Evolutionary conservation across 805 yeast species (phyloP), one percentile per base, ranked within the genome.

Genomic region (Monosporozyma siamensis): DNA sequence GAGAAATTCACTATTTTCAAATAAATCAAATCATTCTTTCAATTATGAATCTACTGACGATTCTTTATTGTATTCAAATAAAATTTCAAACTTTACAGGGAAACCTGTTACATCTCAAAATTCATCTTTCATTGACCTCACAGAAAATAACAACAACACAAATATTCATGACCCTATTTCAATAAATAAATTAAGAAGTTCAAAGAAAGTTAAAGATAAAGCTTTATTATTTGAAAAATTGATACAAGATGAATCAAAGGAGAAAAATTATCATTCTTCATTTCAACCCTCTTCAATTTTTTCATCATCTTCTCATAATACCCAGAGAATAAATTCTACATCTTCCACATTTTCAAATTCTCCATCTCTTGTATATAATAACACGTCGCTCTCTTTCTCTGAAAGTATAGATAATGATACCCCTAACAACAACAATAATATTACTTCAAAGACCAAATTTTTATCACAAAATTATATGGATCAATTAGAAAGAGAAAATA

Each of bases 171-270:
- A 6, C 25, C 9, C 29, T 26, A 17, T 26, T 15, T 37, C 58
- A 10, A 45, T 59, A 12, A 48, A 42, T 27, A 51, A 54, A 31
- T 44, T 61, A 26, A 56, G 61, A 44, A 47, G 49, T 18, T 58
- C 66, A 1, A 56, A 48, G 12, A 59, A 55, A 39, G 66, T 61
- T 14, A 59, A 51, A 29, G 64, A 61, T 34, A 61, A 60, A 40
- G 56, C 60, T 1, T 48, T 52, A 21, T 39, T 61, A 23, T 61
- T 58, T 43, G 66, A 61, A 39, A 58, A 51, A 37, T 44, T 60
- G 24, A 49, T 54, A 14, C 42, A 46, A 9, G 18, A 44, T 10
- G 46, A 41, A 34, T 22, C 37, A 21, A 34, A 34, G 5, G n/a
- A 34, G 20, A 10, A 12, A 27, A 7, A 27, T 27, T 27, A 7